These are phyloP conservation scores for Wallacemonas sp. DNA, from an alignment of 208 protist species.

Conservation along the genomic window DNA sequence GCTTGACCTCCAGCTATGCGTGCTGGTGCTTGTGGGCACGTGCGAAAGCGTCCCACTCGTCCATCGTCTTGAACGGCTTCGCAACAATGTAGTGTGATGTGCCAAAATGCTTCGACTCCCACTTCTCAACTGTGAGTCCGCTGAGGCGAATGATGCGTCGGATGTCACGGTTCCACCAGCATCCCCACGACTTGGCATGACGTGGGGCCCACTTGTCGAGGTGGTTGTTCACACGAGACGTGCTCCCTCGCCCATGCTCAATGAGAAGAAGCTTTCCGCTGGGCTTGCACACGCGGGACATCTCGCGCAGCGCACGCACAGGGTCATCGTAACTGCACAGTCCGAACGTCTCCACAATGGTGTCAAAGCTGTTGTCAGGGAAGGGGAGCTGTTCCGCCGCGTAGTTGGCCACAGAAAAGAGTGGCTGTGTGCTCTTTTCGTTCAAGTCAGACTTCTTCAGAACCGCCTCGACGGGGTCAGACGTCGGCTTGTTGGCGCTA, in stretches of 20 bases:
- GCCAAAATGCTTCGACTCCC: constrained; percentile 82
- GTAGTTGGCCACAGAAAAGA: constrained; percentile 81
- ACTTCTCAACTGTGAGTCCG: constrained; percentile 65
- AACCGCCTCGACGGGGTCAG: constrained; percentile 9
- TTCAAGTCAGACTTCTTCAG: constrained; percentile 8
- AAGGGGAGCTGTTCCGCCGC: constrained; percentile 84
- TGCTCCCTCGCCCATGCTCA: constrained; percentile 83
- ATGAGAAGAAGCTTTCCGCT: constrained; percentile 85
- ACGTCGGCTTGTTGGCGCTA: too few species aligned
- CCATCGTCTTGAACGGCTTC: constrained; percentile 80
- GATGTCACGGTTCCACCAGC: constrained; percentile 92
- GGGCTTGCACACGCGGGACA: constrained; percentile 90
- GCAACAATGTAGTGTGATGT: constrained; percentile 86
- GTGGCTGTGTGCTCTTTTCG: constrained; percentile 23
- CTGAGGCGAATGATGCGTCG: constrained; percentile 65
- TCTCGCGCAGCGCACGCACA: constrained; percentile 81
- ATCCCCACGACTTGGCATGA: constrained; percentile 86
- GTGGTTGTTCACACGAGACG: constrained; percentile 70
- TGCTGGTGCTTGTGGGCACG: background rate
- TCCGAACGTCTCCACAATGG: constrained; percentile 90
- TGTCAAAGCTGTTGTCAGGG: constrained; percentile 88
- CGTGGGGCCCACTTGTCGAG: constrained; percentile 83
- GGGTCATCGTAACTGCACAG: constrained; percentile 93
- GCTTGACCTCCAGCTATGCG: background rate
- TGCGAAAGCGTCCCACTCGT: constrained; percentile 55